phyloP scores from a whole-genome alignment of 805 yeast species.

The Cyberlindnera euphorbiae region DNA sequence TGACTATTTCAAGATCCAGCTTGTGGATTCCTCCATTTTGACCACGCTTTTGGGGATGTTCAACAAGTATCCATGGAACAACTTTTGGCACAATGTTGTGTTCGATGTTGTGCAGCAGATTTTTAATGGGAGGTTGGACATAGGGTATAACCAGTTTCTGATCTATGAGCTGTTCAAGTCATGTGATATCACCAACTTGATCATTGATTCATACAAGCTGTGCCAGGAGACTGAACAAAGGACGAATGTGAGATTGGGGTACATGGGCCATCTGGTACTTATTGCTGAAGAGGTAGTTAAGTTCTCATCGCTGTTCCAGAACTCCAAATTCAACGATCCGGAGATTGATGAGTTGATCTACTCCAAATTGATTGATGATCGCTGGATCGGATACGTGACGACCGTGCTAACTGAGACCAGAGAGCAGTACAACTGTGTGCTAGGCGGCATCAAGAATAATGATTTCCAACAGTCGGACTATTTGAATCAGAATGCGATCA shows the following conservation, averaged over 20 bases:
- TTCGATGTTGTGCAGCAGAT: constrained; percentile 81
- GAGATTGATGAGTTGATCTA: constrained; percentile 25
- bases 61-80: constrained; percentile 75
- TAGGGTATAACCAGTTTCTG: constrained; percentile 67
- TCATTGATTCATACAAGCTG: constrained; percentile 58
- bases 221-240: constrained; percentile 57
- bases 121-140: constrained; percentile 66
- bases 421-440: constrained; percentile 80
- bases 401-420: constrained; percentile 73
- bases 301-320: constrained; percentile 43
- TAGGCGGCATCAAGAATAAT: constrained; percentile 53
- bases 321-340: constrained; percentile 22
- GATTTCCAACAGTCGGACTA: constrained; percentile 23
- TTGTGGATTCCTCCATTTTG: constrained; percentile 60
- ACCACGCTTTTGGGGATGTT: constrained; percentile 61
- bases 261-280: constrained; percentile 92
- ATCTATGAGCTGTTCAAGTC: constrained; percentile 58
- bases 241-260: constrained; percentile 74
- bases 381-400: constrained; percentile 73
- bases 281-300: constrained; percentile 96
- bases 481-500: constrained; percentile 21
- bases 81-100: constrained; percentile 80
- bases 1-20: constrained; percentile 62
- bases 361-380: constrained; percentile 31
- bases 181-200: constrained; percentile 54